Evolutionary conservation across 352 stramenopile genomes (phyloP), one percentile per base, ranked within the genome.

Genomic region (Thalassiosira mediterranea): DNA sequence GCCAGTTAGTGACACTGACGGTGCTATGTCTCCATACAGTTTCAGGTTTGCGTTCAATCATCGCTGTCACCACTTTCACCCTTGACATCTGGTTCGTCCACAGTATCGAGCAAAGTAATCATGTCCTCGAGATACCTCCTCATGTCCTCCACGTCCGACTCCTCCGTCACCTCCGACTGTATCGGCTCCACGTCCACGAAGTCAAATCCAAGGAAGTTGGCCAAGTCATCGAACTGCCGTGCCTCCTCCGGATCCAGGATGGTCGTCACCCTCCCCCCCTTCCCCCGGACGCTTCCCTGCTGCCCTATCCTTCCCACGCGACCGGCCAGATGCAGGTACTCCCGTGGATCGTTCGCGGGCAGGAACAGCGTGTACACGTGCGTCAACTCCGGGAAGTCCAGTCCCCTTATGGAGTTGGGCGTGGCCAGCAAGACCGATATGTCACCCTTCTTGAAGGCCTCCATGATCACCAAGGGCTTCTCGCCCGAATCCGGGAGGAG

Each of bases 321-420:
- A 47, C 87, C 87, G 8, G 84, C 84, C 37, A 91, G 70, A 76
- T 93, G 84, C 19, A 93, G 52, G 51, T 93, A 93, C 66, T 93
- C 87, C 2, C 84, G 52, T 57, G 87, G 82, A 79, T 93, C 87
- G 75, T 93, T 72, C 42, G 71, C 76, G 4, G 87, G 87, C 34
- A 93, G 67, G 58, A 88, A 91, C 10, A 93, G 49, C 5, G 84
- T 91, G 53, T 91, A 93, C 0, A 93, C 87, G 63, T 91, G 84
- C 17, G 84, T 90, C 54, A 93, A 77, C 37, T 51, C 63, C 17
- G 82, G 73, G 76, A 93, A 91, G 59, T 93, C 87, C 47, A 93
- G 70, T 15, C 87, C 87, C 1, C 87, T 65, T 21, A 91, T 86
- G 1, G 84, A 88, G 44, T 88, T 90, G 0, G 87, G 79, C 52